Percentiles rank a stretch among this genome's conserved stretches.
These are phyloP conservation scores for Cystofilobasidium capitatum DNA, from an alignment of 768 basidiomycete genomes.

Conservation along the genomic window DNA sequence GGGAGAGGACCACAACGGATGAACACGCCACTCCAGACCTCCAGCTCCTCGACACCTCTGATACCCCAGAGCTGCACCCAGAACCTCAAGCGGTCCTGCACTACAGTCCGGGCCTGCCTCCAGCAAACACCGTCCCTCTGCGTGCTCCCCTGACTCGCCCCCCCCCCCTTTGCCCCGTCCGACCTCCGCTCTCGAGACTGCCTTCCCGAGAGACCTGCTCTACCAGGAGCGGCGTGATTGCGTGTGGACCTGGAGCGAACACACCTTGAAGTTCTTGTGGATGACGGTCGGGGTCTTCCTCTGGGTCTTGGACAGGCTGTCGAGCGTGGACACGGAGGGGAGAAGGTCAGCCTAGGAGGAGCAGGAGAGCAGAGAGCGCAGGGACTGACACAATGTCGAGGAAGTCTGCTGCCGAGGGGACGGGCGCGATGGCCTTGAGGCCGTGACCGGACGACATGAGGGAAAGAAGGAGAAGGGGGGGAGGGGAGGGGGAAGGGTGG, in stretches of 20 bases:
- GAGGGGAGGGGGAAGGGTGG: not conserved
- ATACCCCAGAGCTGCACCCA: no score
- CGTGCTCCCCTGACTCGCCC: no score
- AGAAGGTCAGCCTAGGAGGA: no score
- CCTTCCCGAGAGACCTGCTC: not conserved
- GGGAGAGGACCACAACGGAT: no score
- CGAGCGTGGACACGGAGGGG: not conserved
- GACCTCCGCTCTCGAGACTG: no score
- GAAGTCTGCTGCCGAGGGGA: conserved; percentile 65
- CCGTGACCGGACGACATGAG: conserved; percentile 42
- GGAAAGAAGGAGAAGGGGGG: not conserved
- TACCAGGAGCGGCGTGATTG: not conserved
- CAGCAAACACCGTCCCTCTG: no score
- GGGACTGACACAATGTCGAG: conserved; percentile 57
- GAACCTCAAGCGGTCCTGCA: no score
- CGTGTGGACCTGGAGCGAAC: not conserved
- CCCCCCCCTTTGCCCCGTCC: no score
- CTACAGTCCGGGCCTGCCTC: no score
- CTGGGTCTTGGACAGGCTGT: conserved; percentile 51
- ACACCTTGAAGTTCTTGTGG: conserved; percentile 64
- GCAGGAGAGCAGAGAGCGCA: not conserved
- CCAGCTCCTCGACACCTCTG: no score
- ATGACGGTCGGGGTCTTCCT: conserved; percentile 97
- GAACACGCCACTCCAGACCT: no score
- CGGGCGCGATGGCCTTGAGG: conserved; percentile 95